A percentile compares a stretch with the other conserved stretches of the same genome.
Conservation (phyloP, 805 yeast species). For the Groenewaldozyma salmanticensis region DNA sequence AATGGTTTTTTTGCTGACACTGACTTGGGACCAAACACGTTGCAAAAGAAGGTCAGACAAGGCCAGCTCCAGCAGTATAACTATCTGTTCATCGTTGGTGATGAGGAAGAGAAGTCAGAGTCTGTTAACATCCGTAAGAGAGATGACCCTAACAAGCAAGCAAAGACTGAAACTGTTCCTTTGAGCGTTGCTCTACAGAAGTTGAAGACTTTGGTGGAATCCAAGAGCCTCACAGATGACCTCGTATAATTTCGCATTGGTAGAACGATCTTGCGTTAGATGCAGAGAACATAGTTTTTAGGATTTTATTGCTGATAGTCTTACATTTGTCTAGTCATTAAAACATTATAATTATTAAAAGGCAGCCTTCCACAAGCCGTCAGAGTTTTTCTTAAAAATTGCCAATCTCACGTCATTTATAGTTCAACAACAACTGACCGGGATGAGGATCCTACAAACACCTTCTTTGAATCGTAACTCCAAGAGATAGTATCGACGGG, state of each 20-base stretch:
- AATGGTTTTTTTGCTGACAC: slow-evolving; percentile 87
- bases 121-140: slow-evolving; percentile 95
- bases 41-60: slow-evolving; percentile 95
- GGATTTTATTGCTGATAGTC: neutral
- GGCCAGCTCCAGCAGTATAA: slow-evolving; percentile 93
- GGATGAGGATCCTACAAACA: slow-evolving; percentile 16
- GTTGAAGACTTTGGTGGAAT: slow-evolving; percentile 56
- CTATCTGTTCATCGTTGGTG: slow-evolving; percentile 95
- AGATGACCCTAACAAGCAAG: slow-evolving; percentile 82
- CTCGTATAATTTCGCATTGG: slow-evolving; percentile 5
- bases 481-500: slow-evolving; percentile 12
- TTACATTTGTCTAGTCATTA: neutral
- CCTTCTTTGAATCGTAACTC: slow-evolving; percentile 12
- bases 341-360: neutral
- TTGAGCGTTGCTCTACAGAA: slow-evolving; percentile 65
- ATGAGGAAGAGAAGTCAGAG: slow-evolving; percentile 68
- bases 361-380: no score
- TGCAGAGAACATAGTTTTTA: neutral
- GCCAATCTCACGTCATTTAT: no score
- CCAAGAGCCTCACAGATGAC: slow-evolving; percentile 27
- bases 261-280: neutral
- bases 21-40: slow-evolving; percentile 89
- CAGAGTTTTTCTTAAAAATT: neutral
- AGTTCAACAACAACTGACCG: slow-evolving; percentile 8
- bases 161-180: slow-evolving; percentile 70